Percentiles rank a stretch among this genome's conserved stretches.
phyloP scores from a whole-genome alignment of 148 eudicot species.

The Rhododendron mucronatum region DNA sequence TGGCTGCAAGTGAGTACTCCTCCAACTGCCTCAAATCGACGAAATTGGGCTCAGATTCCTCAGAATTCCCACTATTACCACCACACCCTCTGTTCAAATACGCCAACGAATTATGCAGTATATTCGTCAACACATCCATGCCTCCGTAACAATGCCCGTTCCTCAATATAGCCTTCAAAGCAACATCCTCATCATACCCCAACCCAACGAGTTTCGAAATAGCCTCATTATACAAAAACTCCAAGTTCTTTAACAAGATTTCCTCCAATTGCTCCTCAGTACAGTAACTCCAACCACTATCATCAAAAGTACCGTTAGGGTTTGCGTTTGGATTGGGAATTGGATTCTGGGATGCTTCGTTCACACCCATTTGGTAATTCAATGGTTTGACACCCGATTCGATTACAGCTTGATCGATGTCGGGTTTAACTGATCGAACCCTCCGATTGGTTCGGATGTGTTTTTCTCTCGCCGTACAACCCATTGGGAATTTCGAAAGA shows the following conservation, averaged over 20 bases:
- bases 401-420: constrained; percentile 39
- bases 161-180: constrained; percentile 61
- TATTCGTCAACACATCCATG: constrained; percentile 84
- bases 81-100: constrained; percentile 59
- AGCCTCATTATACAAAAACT: constrained; percentile 77
- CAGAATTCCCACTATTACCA: constrained; percentile 26
- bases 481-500: constrained; percentile 39
- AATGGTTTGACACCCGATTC: constrained; percentile 54
- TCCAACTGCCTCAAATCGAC: constrained; percentile 81
- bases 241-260: constrained; percentile 70
- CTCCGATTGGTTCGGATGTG: constrained; percentile 72
- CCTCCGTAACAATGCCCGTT: constrained; percentile 92
- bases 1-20: constrained; percentile 81
- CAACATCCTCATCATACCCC: constrained; percentile 88
- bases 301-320: constrained; percentile 50
- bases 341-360: constrained; percentile 29
- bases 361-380: constrained; percentile 42
- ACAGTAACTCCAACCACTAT: constrained; percentile 85
- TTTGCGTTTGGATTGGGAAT: constrained; percentile 24
- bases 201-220: constrained; percentile 57
- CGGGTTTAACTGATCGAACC: constrained; percentile 52
- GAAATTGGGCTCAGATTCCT: constrained; percentile 54
- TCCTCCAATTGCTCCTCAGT: constrained; percentile 95
- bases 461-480: constrained; percentile 88
- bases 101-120: constrained; percentile 68